phyloP scores from a whole-genome alignment of 441 rosid genomes.

The Capsella rubella region DNA sequence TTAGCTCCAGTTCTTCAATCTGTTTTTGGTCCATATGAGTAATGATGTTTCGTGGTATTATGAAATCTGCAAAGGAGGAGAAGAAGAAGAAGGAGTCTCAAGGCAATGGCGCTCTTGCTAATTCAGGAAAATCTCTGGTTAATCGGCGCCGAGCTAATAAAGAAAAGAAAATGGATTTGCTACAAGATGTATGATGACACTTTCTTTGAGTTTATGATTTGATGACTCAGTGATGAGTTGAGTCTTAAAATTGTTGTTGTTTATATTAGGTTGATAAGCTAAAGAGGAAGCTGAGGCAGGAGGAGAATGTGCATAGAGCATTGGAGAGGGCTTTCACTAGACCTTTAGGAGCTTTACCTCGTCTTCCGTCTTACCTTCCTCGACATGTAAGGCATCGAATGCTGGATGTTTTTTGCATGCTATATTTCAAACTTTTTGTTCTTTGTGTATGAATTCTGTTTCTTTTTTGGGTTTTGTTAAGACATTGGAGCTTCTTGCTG shows the following conservation, averaged over 20 bases:
- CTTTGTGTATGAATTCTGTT: slow-evolving; percentile 21
- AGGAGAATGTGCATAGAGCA: slow-evolving; percentile 95
- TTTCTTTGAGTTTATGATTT: slow-evolving; percentile 6
- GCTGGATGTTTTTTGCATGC: not conserved
- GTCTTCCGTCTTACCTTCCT: slow-evolving; percentile 90
- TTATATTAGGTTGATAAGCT: slow-evolving; percentile 84
- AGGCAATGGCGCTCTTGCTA: slow-evolving; percentile 48
- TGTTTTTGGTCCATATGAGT: slow-evolving; percentile 27
- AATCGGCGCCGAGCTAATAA: slow-evolving; percentile 66
- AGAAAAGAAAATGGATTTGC: slow-evolving; percentile 80
- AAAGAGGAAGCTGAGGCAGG: slow-evolving; percentile 88
- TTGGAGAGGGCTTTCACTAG: slow-evolving; percentile 91
- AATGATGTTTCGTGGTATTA: slow-evolving; percentile 42
- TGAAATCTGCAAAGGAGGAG: slow-evolving; percentile 38
- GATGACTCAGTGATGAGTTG: slow-evolving; percentile 2
- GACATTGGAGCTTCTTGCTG: slow-evolving; percentile 94
- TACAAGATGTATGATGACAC: slow-evolving; percentile 71
- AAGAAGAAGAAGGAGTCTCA: slow-evolving; percentile 60
- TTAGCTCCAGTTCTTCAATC: slow-evolving; percentile 5
- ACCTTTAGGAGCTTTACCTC: slow-evolving; percentile 94
- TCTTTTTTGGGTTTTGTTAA: slow-evolving; percentile 36
- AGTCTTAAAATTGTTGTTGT: not conserved
- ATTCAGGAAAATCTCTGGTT: slow-evolving; percentile 53
- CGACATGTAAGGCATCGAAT: slow-evolving; percentile 60
- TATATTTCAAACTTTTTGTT: not conserved